Percentiles rank a stretch among this genome's conserved stretches.
Evolutionary conservation across 495 filamentous ascomycete genomes (phyloP).

Genomic region (Aspergillus egyptiacus): DNA sequence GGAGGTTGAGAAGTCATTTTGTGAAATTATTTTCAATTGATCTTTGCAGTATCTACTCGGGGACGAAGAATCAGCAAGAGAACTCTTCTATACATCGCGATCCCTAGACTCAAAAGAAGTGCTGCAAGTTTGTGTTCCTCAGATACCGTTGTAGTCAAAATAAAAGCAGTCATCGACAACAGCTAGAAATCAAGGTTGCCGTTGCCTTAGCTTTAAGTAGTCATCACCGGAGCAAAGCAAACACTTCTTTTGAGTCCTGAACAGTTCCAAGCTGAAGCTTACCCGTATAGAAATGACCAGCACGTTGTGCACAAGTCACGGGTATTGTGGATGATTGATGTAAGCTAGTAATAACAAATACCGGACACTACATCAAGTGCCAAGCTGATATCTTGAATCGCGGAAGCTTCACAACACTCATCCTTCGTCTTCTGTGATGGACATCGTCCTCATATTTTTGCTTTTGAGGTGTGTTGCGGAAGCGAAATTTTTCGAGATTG

Average conservation of each 20-base stretch:
- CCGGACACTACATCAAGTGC: constrained; percentile 10
- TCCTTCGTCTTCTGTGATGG: constrained; percentile 5
- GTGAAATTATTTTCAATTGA: constrained; percentile 6
- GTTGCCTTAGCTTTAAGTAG: constrained; percentile 45
- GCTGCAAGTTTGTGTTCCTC: constrained; percentile 48
- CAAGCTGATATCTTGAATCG: constrained; percentile 8
- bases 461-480: constrained; percentile 12
- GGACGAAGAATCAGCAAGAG: constrained; percentile 22
- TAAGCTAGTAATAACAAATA: constrained; percentile 10
- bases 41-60: constrained; percentile 18
- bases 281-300: constrained; percentile 16
- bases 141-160: constrained; percentile 99
- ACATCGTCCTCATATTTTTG: background rate
- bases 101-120: constrained; percentile 2
- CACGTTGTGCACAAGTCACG: background rate
- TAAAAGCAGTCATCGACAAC: constrained; percentile 63
- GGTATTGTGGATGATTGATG: constrained; percentile 8
- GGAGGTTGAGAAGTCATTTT: constrained; percentile 16
- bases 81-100: constrained; percentile 19
- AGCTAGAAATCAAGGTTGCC: constrained; percentile 67
- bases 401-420: constrained; percentile 17
- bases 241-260: constrained; percentile 12
- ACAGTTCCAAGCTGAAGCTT: constrained; percentile 18
- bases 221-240: constrained; percentile 35
- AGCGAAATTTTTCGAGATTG: constrained; percentile 14